Conservation (phyloP, 371 early-diverging fungal species). For the Apophysomyces trapeziformis region DNA sequence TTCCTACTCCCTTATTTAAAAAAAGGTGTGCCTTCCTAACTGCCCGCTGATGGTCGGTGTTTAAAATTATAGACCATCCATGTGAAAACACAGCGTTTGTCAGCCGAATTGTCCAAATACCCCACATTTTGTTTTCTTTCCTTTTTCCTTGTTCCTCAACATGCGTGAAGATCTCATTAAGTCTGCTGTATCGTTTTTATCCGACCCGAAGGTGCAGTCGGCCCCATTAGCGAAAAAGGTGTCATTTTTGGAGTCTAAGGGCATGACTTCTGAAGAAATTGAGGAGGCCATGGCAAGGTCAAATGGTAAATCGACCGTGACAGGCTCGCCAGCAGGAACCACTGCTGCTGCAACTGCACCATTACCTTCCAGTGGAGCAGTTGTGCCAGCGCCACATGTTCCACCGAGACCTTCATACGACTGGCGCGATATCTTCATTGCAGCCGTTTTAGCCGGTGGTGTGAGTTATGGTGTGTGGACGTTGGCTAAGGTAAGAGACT, state of each 20-base stretch:
- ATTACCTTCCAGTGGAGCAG: slow-evolving; percentile 33
- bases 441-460: slow-evolving; percentile 85
- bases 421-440: slow-evolving; percentile 95
- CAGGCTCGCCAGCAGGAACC: slow-evolving; percentile 29
- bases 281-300: slow-evolving; percentile 84
- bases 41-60: no score
- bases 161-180: slow-evolving; percentile 83
- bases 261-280: slow-evolving; percentile 90
- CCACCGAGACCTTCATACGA: slow-evolving; percentile 76
- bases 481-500: slow-evolving; percentile 69
- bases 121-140: slow-evolving; percentile 4
- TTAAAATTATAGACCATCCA: not conserved
- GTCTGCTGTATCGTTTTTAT: slow-evolving; percentile 90
- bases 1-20: no score
- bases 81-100: slow-evolving; percentile 14
- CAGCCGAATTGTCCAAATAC: slow-evolving; percentile 6
- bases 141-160: slow-evolving; percentile 2
- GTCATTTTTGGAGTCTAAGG: slow-evolving; percentile 95
- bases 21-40: no score
- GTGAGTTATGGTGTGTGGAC: slow-evolving; percentile 84
- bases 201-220: slow-evolving; percentile 90
- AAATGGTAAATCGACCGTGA: slow-evolving; percentile 39
- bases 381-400: slow-evolving; percentile 51
- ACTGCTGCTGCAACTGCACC: slow-evolving; percentile 18
- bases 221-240: slow-evolving; percentile 89